phyloP scores from a whole-genome alignment of 352 stramenopile species.

The Pythium phragmitis region DNA sequence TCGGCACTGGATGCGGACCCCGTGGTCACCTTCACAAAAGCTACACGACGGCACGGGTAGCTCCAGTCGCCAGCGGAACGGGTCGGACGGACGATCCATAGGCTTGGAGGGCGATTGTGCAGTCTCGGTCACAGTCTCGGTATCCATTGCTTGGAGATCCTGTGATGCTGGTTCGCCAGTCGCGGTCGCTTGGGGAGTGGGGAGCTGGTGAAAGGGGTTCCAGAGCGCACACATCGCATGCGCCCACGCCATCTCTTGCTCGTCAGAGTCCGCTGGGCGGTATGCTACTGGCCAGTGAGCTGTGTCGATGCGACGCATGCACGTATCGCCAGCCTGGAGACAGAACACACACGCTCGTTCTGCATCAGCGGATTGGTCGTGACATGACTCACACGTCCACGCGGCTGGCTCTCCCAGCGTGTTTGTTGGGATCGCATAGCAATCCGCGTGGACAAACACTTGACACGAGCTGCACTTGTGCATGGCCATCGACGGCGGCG shows the following conservation, averaged over 20 bases:
- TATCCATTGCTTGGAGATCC: background rate
- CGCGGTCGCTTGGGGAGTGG: background rate
- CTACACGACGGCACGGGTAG: slow-evolving; percentile 37
- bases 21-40: slow-evolving; percentile 41
- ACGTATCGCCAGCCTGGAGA: slow-evolving; percentile 3
- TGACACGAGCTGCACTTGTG: slow-evolving; percentile 16
- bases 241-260: slow-evolving; percentile 5
- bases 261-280: background rate
- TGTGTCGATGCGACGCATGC: slow-evolving; percentile 21
- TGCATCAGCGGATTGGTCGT: background rate
- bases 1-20: slow-evolving; percentile 61
- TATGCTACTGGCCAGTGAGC: slow-evolving; percentile 16
- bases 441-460: slow-evolving; percentile 7
- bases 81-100: background rate
- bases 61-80: slow-evolving; percentile 14
- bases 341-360: slow-evolving; percentile 17
- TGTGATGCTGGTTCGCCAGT: background rate
- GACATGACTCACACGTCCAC: slow-evolving; percentile 25
- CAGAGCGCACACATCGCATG: slow-evolving; percentile 20
- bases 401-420: background rate
- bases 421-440: slow-evolving; percentile 2
- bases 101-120: background rate
- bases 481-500: background rate
- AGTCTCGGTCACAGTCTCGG: background rate
- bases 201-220: slow-evolving; percentile 6